Evolutionary conservation across 352 stramenopile species (phyloP).

Genomic region (Achlya hypogyna): DNA sequence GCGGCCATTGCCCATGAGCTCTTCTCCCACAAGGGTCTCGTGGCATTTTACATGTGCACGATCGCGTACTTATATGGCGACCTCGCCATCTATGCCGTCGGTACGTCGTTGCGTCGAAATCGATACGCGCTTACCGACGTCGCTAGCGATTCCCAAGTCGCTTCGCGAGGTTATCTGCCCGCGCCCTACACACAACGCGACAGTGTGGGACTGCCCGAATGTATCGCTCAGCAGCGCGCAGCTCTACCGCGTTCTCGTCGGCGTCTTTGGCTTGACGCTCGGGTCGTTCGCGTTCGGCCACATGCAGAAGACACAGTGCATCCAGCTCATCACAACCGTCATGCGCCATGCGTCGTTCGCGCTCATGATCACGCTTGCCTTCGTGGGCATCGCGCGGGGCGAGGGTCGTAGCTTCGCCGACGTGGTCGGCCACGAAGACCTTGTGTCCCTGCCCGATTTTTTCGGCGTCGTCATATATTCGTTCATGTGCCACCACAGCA

Average conservation of each 20-base stretch:
- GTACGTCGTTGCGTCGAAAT: conserved; percentile 29
- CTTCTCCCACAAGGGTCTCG: conserved; percentile 50
- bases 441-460: conserved; percentile 63
- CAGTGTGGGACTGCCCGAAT: conserved; percentile 62
- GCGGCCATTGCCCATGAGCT: conserved; percentile 75
- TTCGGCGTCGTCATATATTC: conserved; percentile 86
- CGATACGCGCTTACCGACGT: neutral
- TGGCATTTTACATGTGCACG: conserved; percentile 72
- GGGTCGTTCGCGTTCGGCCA: conserved; percentile 71
- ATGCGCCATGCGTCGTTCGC: conserved; percentile 76
- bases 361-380: conserved; percentile 72
- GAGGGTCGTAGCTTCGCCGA: conserved; percentile 50
- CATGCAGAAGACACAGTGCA: conserved; percentile 70
- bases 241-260: conserved; percentile 74
- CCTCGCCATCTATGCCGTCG: conserved; percentile 78
- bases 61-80: conserved; percentile 83
- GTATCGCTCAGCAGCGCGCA: conserved; percentile 56
- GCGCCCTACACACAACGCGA: conserved; percentile 32
- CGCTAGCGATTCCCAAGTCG: conserved; percentile 76
- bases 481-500: conserved; percentile 87
- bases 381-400: conserved; percentile 54
- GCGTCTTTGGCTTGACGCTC: conserved; percentile 61
- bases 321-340: conserved; percentile 74
- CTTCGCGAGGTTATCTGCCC: conserved; percentile 78
- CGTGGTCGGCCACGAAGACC: conserved; percentile 64